Evolutionary conservation across 306 rosid species (phyloP), one percentile per base, ranked within the genome.

Genomic region (Fragaria ananassa): DNA sequence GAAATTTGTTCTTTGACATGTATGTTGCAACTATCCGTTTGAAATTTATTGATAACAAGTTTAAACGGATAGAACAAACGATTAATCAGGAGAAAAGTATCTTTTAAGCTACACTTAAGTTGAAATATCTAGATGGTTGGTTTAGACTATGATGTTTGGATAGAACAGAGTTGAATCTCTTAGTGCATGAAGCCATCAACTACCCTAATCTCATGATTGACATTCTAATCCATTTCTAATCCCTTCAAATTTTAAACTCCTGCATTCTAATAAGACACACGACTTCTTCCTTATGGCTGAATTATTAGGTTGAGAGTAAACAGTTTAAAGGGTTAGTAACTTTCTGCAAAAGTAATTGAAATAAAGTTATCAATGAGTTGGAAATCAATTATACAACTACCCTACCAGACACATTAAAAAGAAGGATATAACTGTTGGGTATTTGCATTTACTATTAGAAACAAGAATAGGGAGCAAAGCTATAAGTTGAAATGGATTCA

Each of bases 371-470:
- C 66, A 68, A n/a, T 37, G 53, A 41, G 23, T 62, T 68, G 77
- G 64, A 83, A 39, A 69, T 44, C 63, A 79, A 71, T 78, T 66
- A 75, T 66, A 35, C 46, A 91, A 81, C 91, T 8, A 84, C 91
- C 83, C 25, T 70, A 80, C 81, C 83, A 27, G 80, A 68, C 78
- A 67, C 67, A 81, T 65, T 85, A 73, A 84, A 6, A 41, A 41
- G 44, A 82, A 82, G 46, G 39, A 50, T 4, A 21, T 58, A 44
- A 37, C 10, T 14, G 73, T 66, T 57, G 3, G 78, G 60, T 61
- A 10, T 37, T 61, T 65, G 39, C 88, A 87, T 84, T 91, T 68
- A 88, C 78, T 85, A 64, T 86, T n/a, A n/a, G 0, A 41, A 41
- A 37, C 79, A 35, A 25, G 5, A 71, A 56, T 17, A 10, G 23